Evolutionary conservation across 164 flowering plant genomes (phyloP).

Genomic region (Aristolochia fimbriata): DNA sequence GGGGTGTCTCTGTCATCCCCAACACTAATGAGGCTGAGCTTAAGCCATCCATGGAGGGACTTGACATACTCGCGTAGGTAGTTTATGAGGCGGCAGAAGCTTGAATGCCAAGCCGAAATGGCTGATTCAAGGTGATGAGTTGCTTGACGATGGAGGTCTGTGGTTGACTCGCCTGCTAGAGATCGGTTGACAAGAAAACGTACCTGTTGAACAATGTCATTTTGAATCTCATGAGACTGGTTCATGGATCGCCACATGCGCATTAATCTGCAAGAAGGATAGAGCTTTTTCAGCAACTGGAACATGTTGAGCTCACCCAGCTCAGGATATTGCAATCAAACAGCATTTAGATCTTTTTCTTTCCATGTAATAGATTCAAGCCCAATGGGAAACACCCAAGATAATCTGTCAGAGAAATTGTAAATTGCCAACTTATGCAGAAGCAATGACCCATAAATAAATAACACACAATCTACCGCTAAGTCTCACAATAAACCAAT

Average conservation of each 20-base stretch:
- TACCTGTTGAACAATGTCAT: constrained; percentile 86
- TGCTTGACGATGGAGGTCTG: constrained; percentile 81
- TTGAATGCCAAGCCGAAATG: constrained; percentile 88
- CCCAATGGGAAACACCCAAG: too few species aligned
- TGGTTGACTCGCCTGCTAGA: constrained; percentile 59
- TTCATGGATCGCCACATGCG: constrained; percentile 98
- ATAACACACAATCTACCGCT: too few species aligned
- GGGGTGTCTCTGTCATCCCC: constrained; percentile 30
- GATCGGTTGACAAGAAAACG: constrained; percentile 68
- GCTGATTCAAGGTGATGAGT: constrained; percentile 88
- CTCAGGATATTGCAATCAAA: too few species aligned
- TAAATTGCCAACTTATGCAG: too few species aligned
- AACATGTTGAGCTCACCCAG: too few species aligned
- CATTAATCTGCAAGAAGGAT: constrained; percentile 43
- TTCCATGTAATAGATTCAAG: too few species aligned
- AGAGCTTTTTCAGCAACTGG: not conserved
- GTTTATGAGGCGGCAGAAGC: constrained; percentile 68
- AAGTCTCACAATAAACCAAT: too few species aligned
- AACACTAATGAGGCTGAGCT: constrained; percentile 46
- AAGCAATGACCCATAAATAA: too few species aligned
- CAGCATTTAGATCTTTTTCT: too few species aligned
- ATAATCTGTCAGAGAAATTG: too few species aligned
- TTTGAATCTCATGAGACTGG: constrained; percentile 74
- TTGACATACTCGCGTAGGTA: constrained; percentile 69
- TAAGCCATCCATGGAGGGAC: constrained; percentile 86